Percentiles rank a stretch among this genome's conserved stretches.
Evolutionary conservation across 345 rosid species (phyloP).

Genomic region (Lumnitzera littorea): DNA sequence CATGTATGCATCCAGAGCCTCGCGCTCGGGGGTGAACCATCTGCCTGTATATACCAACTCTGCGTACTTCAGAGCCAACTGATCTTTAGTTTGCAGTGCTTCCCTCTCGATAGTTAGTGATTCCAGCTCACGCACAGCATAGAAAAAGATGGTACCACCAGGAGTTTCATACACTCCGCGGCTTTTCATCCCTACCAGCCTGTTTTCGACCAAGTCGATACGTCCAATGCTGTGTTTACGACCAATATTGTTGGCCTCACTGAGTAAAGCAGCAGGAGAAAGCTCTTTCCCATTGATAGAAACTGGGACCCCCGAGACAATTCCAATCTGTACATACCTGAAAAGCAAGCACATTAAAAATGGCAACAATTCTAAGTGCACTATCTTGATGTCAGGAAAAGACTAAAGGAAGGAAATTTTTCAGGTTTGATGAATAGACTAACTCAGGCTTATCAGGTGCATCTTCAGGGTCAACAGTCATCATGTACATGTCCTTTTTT

Average conservation of each 20-base stretch:
- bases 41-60: conserved; percentile 93
- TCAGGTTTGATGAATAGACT: conserved; percentile 10
- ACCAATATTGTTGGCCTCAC: conserved; percentile 65
- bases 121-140: conserved; percentile 78
- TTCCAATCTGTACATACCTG: conserved; percentile 69
- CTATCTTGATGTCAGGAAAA: background rate
- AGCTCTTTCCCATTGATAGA: conserved; percentile 59
- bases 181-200: conserved; percentile 92
- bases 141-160: conserved; percentile 82
- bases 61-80: conserved; percentile 71
- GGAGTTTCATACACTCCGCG: conserved; percentile 99
- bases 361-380: background rate
- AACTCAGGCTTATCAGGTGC: conserved; percentile 83
- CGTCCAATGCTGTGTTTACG: conserved; percentile 88
- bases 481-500: conserved; percentile 89
- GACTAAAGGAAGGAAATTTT: background rate
- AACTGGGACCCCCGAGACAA: conserved; percentile 66
- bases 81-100: conserved; percentile 71
- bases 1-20: conserved; percentile 84
- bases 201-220: conserved; percentile 86
- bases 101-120: conserved; percentile 80
- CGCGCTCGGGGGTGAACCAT: conserved; percentile 88
- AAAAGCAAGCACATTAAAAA: background rate
- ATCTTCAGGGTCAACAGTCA: conserved; percentile 81
- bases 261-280: conserved; percentile 70